A percentile compares a stretch with the other conserved stretches of the same genome.
Evolutionary conservation across 352 stramenopile genomes (phyloP).

Genomic region (Phytophthora aleatoria): DNA sequence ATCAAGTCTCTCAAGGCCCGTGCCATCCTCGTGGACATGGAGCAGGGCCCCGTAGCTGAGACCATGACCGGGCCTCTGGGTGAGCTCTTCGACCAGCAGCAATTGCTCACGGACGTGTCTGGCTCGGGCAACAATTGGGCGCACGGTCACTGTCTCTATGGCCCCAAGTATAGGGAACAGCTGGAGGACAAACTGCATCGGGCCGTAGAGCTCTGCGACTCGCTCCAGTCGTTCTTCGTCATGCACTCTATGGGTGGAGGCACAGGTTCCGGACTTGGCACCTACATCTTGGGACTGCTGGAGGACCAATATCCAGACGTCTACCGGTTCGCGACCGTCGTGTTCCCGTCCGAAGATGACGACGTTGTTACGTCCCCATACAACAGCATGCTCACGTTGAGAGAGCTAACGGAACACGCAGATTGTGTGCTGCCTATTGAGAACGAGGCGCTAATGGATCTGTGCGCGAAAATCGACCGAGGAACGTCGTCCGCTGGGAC

Average conservation of each 20-base stretch:
- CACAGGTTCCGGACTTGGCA: constrained; percentile 91
- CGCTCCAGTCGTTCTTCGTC: constrained; percentile 92
- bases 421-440: constrained; percentile 93
- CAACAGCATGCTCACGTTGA: constrained; percentile 86
- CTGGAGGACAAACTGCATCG: constrained; percentile 74
- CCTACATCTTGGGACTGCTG: constrained; percentile 84
- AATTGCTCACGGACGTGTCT: constrained; percentile 90
- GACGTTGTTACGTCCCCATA: constrained; percentile 94
- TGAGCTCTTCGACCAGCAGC: constrained; percentile 89
- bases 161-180: constrained; percentile 85
- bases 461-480: constrained; percentile 56
- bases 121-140: constrained; percentile 94
- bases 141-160: constrained; percentile 90
- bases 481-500: constrained; percentile 9
- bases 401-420: constrained; percentile 85
- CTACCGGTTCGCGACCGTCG: constrained; percentile 82
- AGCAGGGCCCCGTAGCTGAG: constrained; percentile 88
- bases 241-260: constrained; percentile 93
- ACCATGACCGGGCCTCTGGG: constrained; percentile 81
- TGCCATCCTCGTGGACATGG: constrained; percentile 93
- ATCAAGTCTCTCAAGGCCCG: constrained; percentile 76
- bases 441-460: constrained; percentile 87
- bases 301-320: constrained; percentile 89
- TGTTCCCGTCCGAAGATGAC: constrained; percentile 88
- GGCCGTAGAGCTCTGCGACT: constrained; percentile 89